A percentile compares a stretch with the other conserved stretches of the same genome.
Conservation (phyloP, 1,139 yeast species). For the Torulaspora pretoriensis region DNA sequence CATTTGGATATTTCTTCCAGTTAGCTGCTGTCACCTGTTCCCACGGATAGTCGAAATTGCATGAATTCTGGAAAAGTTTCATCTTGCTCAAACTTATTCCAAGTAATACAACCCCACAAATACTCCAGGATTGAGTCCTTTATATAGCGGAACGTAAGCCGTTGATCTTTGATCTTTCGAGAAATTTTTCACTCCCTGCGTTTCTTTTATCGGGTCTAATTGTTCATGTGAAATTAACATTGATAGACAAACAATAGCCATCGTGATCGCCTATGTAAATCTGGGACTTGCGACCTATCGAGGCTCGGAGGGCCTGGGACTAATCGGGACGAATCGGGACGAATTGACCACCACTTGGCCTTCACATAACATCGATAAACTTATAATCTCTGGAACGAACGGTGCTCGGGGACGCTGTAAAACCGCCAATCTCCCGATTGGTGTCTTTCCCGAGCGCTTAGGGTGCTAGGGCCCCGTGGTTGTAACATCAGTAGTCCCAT, state of each 20-base stretch:
- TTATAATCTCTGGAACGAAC: slow-evolving; percentile 10
- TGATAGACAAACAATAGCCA: no score
- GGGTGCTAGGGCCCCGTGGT: slow-evolving; percentile 44
- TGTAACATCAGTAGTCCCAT: slow-evolving; percentile 47
- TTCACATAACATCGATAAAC: no score
- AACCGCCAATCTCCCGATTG: slow-evolving; percentile 46
- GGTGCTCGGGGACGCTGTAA: slow-evolving; percentile 18
- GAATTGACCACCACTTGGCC: no score
- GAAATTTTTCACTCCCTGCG: slow-evolving; percentile 6
- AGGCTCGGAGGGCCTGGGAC: no score
- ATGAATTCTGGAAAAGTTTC: slow-evolving; percentile 73
- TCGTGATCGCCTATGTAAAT: no score
- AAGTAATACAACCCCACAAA: background rate
- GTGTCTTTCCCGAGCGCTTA: slow-evolving; percentile 41
- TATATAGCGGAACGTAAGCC: background rate
- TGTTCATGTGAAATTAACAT: background rate
- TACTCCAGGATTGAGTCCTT: background rate
- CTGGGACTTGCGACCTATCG: no score
- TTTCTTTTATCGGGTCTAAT: background rate
- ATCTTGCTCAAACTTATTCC: slow-evolving; percentile 36
- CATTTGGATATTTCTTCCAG: slow-evolving; percentile 96
- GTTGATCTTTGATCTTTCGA: background rate
- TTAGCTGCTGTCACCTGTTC: slow-evolving; percentile 93
- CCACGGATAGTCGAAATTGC: slow-evolving; percentile 80
- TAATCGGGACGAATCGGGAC: no score